These are phyloP conservation scores for Calocera viscosa DNA, from an alignment of 768 basidiomycete genomes.

Conservation along the genomic window DNA sequence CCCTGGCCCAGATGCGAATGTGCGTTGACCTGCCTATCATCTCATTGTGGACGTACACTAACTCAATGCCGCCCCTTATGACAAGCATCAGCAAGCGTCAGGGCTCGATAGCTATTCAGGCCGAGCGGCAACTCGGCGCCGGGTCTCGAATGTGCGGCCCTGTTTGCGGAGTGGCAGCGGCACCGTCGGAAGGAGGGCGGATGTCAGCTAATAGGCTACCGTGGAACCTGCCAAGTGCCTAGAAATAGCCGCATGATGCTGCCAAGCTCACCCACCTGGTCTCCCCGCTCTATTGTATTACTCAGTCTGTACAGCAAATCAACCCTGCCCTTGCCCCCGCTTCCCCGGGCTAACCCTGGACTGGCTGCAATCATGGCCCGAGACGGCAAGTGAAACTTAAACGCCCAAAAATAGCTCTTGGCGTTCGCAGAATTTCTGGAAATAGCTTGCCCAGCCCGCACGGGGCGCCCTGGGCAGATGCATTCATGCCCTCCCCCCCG, in stretches of 20 bases:
- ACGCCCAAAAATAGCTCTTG: slow-evolving; percentile 7
- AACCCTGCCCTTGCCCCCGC: background rate
- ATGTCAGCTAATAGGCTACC: background rate
- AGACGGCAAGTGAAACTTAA: background rate
- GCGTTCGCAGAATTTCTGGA: background rate
- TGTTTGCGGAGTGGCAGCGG: no score
- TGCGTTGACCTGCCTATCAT: no score
- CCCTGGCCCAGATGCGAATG: no score
- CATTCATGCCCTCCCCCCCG: background rate
- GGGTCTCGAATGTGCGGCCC: no score
- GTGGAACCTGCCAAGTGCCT: background rate
- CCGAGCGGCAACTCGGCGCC: no score
- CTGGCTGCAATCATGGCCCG: background rate
- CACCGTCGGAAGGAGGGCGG: no score
- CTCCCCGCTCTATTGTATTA: background rate
- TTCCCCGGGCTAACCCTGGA: background rate
- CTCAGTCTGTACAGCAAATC: background rate
- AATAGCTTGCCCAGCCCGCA: background rate
- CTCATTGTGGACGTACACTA: no score
- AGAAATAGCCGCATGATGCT: background rate
- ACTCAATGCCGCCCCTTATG: no score
- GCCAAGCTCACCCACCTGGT: background rate
- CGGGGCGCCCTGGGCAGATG: background rate
- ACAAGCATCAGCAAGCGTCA: no score
- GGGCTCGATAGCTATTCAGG: no score